Base-by-base conservation (phyloP, 139 green algal species). In the Desmodesmus armatus region DNA sequence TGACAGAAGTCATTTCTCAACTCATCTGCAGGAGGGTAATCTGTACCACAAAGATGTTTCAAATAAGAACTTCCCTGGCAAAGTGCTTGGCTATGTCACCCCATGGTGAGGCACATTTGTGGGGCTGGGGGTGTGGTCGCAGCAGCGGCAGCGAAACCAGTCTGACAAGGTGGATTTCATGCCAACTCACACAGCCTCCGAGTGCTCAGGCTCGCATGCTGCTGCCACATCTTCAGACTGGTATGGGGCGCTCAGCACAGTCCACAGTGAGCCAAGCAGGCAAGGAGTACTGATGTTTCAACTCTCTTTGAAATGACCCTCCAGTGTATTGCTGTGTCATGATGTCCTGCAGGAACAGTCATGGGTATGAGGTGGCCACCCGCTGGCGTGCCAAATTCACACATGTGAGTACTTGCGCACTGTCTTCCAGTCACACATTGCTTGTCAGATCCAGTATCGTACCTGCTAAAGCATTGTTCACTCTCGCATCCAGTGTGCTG, bases 311-410 rank as follows among this genome's bases (percentile, higher is more conserved):
- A n/a, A n/a, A n/a, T n/a, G n/a, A n/a, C n/a, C n/a, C n/a, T n/a
- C n/a, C 33, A 23, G 11, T 11, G 19, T 44, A 21, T 29, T 44
- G 65, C 31, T 41, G 35, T 47, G 1, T 65, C 13, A 33, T n/a
- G 78, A 82, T 39, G 51, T 60, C 1, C 60, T 83, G 44, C 86
- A 90, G 90, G 88, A 94, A 94, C 76, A 55, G 27, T 35, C 80
- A 88, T 27, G 91, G 91, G 5, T 94, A 94, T 82, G 86, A 92
- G 25, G 67, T 94, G 23, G 91, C 92, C 1, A 77, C 87, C 35
- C 79, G 31, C 17, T 95, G 89, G 40, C 72, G 82, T 2, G 69
- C 53, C 37, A 96, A 96, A 70, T 89, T 96, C 49, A 93, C 90
- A 37, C 92, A 93, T 29, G 79, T 96, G 35, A 88, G 91, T 53